These are phyloP conservation scores for Rutstroemia sp. DNA, from an alignment of 2,329 filamentous ascomycete genomes.

Conservation along the genomic window DNA sequence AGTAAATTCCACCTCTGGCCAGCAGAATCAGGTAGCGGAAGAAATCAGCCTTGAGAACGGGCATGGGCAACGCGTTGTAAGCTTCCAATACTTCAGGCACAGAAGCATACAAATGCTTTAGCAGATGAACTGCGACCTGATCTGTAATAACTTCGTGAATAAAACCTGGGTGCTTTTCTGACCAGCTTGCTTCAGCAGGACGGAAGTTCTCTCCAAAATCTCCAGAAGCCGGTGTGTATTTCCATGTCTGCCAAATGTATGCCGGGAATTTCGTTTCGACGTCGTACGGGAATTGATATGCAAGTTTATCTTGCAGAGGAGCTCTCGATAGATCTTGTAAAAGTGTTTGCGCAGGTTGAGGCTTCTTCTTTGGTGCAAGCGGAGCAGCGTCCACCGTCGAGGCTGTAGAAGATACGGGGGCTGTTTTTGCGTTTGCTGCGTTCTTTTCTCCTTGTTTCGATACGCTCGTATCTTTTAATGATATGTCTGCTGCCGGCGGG, in stretches of 20 bases:
- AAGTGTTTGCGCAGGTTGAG: constrained; percentile 17
- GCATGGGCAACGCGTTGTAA: constrained; percentile 63
- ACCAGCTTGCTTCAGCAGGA: constrained; percentile 83
- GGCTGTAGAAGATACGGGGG: constrained; percentile 5
- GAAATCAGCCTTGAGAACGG: constrained; percentile 70
- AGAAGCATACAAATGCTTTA: constrained; percentile 80
- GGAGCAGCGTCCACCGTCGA: constrained; percentile 11
- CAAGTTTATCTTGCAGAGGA: constrained; percentile 71
- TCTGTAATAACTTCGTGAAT: constrained; percentile 98
- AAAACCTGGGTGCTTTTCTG: constrained; percentile 78
- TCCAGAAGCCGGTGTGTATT: constrained; percentile 68
- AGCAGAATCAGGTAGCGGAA: constrained; percentile 66
- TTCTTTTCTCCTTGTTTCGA: not conserved
- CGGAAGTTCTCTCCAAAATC: constrained; percentile 71
- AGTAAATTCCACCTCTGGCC: constrained; percentile 76
- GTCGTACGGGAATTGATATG: constrained; percentile 92
- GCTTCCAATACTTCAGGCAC: constrained; percentile 73
- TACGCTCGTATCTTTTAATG: not conserved
- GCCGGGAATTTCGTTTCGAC: constrained; percentile 83
- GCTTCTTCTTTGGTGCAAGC: constrained; percentile 13
- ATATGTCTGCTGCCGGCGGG: constrained; percentile 10
- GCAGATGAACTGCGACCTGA: constrained; percentile 69
- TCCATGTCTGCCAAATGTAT: constrained; percentile 99
- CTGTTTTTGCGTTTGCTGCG: constrained; percentile 1
- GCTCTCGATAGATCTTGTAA: constrained; percentile 57